Evolutionary conservation across 306 rosid species (phyloP).

Genomic region (Fagus sylvatica): DNA sequence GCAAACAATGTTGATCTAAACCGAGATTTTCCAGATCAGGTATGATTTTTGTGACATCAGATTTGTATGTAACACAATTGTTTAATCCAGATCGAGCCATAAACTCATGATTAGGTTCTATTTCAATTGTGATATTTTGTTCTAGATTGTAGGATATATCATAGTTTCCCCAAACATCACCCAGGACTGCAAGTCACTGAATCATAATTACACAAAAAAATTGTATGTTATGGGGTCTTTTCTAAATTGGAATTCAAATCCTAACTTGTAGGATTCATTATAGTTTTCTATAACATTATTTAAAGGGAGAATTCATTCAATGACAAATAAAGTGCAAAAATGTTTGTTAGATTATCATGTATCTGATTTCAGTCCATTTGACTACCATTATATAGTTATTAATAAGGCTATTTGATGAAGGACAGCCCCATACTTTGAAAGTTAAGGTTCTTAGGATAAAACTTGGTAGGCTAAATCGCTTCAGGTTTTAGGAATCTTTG

Average conservation of each 20-base stretch:
- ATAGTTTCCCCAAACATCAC: background rate
- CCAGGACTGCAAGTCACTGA: background rate
- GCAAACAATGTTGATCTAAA: conserved; percentile 84
- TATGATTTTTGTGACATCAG: conserved; percentile 20
- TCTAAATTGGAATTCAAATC: conserved; percentile 7
- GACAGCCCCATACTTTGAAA: background rate
- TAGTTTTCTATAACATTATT: background rate
- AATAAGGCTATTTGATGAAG: background rate
- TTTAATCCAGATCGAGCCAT: background rate
- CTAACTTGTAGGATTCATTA: background rate
- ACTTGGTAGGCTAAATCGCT: background rate
- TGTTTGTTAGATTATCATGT: background rate
- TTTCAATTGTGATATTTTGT: background rate
- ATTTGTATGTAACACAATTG: background rate
- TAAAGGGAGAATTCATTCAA: background rate
- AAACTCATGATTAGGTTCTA: background rate
- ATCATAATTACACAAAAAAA: too few relatives aligned
- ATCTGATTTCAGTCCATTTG: background rate
- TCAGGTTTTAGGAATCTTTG: background rate
- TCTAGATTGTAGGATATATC: background rate
- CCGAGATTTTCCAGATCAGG: conserved; percentile 98
- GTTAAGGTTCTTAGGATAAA: background rate
- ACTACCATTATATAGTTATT: background rate
- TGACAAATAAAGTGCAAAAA: background rate
- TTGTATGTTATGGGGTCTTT: background rate